Evolutionary conservation across 176 grass and related monocot species (phyloP).

Genomic region (Sorghum bicolor): DNA sequence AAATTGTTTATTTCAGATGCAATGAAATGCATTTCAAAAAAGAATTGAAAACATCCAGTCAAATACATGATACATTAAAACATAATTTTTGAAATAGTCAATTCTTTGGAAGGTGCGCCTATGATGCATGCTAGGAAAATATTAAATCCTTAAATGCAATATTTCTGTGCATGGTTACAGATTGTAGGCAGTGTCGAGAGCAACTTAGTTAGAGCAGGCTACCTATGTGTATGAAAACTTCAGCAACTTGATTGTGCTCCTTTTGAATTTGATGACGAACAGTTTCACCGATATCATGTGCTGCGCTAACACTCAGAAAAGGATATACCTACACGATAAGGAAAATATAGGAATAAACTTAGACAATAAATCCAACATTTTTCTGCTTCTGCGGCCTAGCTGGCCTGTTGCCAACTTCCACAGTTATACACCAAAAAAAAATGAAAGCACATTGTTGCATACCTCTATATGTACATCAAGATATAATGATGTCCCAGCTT

Average conservation of each 20-base stretch:
- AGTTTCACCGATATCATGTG: slow-evolving; percentile 92
- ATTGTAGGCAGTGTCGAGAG: slow-evolving; percentile 28
- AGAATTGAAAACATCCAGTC: background rate
- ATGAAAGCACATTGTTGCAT: slow-evolving; percentile 26
- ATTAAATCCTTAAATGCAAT: background rate
- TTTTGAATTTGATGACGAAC: slow-evolving; percentile 87
- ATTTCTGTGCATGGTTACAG: background rate
- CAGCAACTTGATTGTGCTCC: slow-evolving; percentile 75
- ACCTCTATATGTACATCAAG: slow-evolving; percentile 98
- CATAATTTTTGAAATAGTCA: background rate
- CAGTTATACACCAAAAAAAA: slow-evolving; percentile 18
- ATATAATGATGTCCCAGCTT: slow-evolving; percentile 89
- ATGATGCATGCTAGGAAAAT: slow-evolving; percentile 4
- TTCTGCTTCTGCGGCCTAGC: slow-evolving; percentile 6
- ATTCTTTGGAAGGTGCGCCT: background rate
- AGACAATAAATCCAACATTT: background rate
- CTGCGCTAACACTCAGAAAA: slow-evolving; percentile 86
- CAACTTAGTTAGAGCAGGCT: background rate
- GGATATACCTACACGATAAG: slow-evolving; percentile 74
- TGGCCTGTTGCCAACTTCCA: background rate
- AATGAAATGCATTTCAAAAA: background rate
- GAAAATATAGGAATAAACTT: slow-evolving; percentile 16
- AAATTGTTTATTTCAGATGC: background rate
- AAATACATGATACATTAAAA: background rate
- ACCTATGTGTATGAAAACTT: slow-evolving; percentile 99